Evolutionary conservation across 2,329 filamentous ascomycete species (phyloP).

Genomic region (Cordyceps tenuipes): DNA sequence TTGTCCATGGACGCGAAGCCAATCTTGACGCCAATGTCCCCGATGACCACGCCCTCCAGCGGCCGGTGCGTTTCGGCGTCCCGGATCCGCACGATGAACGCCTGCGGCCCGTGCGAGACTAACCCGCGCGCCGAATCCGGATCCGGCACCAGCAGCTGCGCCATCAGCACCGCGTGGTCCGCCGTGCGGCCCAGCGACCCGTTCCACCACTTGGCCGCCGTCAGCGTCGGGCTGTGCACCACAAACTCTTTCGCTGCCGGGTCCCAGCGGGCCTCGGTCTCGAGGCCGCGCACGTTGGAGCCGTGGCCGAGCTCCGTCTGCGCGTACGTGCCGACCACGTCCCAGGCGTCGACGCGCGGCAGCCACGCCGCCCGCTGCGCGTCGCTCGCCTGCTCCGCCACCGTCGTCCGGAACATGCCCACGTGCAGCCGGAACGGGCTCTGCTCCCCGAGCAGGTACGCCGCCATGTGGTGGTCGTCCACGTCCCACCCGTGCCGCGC

Average conservation of each 20-base stretch:
- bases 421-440: constrained; percentile 65
- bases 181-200: constrained; percentile 68
- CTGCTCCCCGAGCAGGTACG: constrained; percentile 63
- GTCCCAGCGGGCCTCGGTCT: constrained; percentile 69
- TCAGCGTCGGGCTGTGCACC: constrained; percentile 64
- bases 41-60: constrained; percentile 61
- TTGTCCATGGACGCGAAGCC: constrained; percentile 80
- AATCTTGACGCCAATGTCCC: constrained; percentile 75
- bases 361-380: constrained; percentile 69
- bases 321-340: constrained; percentile 71
- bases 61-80: constrained; percentile 62
- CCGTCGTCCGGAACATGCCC: constrained; percentile 41
- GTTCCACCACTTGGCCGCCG: constrained; percentile 79
- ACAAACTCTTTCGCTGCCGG: constrained; percentile 65
- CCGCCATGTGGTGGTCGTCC: constrained; percentile 56
- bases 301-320: constrained; percentile 76
- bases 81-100: constrained; percentile 68
- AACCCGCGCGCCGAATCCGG: constrained; percentile 38
- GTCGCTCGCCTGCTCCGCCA: constrained; percentile 62
- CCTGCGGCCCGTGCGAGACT: constrained; percentile 58
- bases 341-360: constrained; percentile 57
- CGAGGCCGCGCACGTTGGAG: constrained; percentile 64
- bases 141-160: constrained; percentile 56
- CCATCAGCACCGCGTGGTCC: constrained; percentile 72
- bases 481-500: constrained; percentile 59